phyloP scores from a whole-genome alignment of 768 basidiomycete genomes.

The Tulasnella sp. region DNA sequence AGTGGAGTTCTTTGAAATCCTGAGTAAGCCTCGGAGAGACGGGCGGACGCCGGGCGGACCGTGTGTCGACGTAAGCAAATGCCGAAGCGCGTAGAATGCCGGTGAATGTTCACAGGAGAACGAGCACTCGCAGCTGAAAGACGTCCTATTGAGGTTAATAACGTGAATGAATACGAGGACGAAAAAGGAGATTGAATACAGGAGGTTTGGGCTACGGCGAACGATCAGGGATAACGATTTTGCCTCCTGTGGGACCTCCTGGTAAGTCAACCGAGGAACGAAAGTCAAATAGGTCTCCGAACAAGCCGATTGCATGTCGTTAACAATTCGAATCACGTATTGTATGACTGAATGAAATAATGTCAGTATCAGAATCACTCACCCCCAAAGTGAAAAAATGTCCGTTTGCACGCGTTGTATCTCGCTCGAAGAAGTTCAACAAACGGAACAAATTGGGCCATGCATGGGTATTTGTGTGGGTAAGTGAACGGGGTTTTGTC shows the following conservation, averaged over 20 bases:
- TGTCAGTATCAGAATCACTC: neutral
- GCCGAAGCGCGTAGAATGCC: neutral
- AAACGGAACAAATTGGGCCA: neutral
- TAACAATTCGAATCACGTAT: neutral
- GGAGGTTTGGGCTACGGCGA: neutral
- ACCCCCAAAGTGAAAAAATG: neutral
- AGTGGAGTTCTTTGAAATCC: too few species aligned
- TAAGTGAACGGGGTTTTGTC: neutral
- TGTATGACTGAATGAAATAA: neutral
- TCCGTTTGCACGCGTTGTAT: neutral
- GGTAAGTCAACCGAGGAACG: neutral
- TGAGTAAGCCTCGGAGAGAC: neutral
- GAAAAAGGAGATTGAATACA: neutral
- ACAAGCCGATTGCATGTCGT: neutral
- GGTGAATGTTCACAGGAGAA: neutral
- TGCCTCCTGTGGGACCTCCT: neutral
- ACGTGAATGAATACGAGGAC: neutral
- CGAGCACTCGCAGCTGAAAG: neutral
- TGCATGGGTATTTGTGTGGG: neutral
- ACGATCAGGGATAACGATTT: neutral
- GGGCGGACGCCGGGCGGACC: neutral
- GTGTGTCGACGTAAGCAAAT: neutral
- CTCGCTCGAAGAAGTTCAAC: neutral
- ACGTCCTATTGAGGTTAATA: neutral
- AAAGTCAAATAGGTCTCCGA: neutral